Percentiles rank a stretch among this genome's conserved stretches.
Evolutionary conservation across 164 flowering plant species (phyloP).

Genomic region (Aristolochia fimbriata): DNA sequence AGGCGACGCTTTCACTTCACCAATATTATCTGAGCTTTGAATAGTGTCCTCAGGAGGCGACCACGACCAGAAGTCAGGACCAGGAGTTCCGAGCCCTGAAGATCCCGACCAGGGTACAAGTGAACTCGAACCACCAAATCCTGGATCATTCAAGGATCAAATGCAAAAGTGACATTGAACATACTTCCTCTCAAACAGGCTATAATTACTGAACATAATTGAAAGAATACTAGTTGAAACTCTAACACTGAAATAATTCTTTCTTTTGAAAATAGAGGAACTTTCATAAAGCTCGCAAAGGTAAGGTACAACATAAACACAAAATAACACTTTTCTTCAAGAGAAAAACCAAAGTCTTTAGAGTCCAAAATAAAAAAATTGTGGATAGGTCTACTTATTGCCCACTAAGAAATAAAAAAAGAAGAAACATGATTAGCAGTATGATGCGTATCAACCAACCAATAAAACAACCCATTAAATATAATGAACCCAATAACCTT

Average conservation of each 20-base stretch:
- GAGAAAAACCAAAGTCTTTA: not conserved
- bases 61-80: slow-evolving; percentile 99
- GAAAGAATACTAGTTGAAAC: not conserved
- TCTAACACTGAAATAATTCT: not conserved
- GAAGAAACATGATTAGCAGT: too few species aligned
- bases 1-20: slow-evolving; percentile 11
- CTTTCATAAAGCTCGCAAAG: not conserved
- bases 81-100: slow-evolving; percentile 44
- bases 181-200: not conserved
- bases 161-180: not conserved
- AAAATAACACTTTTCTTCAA: not conserved
- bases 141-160: slow-evolving; percentile 18
- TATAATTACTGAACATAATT: not conserved
- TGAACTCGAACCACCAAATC: slow-evolving; percentile 14
- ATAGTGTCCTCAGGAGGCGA: slow-evolving; percentile 46
- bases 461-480: too few species aligned
- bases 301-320: not conserved
- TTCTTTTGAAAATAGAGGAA: not conserved
- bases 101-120: slow-evolving; percentile 18
- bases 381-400: too few species aligned
- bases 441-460: too few species aligned
- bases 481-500: too few species aligned
- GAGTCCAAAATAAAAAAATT: too few species aligned
- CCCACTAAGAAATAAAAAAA: too few species aligned
- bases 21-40: slow-evolving; percentile 3